Percentiles rank a stretch among this genome's conserved stretches.
Conservation (phyloP, 495 filamentous ascomycete species). For the Clavariopsis aquatica region DNA sequence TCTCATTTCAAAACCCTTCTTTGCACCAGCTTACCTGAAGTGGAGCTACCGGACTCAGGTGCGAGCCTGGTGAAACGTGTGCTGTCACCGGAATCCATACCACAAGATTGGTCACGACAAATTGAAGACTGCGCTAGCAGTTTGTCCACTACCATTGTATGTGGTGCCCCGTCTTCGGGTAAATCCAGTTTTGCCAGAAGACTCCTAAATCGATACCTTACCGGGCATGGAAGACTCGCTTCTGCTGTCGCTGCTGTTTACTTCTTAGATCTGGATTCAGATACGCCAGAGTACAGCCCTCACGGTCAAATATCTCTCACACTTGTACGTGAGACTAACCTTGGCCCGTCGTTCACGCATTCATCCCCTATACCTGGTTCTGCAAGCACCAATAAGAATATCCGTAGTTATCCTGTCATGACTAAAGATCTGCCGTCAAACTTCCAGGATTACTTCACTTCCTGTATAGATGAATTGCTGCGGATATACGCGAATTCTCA, state of each 20-base stretch:
- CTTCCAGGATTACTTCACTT: constrained; percentile 69
- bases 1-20: too few species aligned
- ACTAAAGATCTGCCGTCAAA: constrained; percentile 67
- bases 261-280: constrained; percentile 80
- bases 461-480: constrained; percentile 68
- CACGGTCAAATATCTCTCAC: constrained; percentile 76
- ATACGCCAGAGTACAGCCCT: constrained; percentile 77
- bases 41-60: constrained; percentile 15
- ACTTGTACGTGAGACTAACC: constrained; percentile 61
- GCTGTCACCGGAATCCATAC: constrained; percentile 40
- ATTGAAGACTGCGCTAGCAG: constrained; percentile 48
- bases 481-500: constrained; percentile 57
- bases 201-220: constrained; percentile 74
- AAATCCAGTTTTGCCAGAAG: constrained; percentile 83
- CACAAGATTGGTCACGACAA: constrained; percentile 26
- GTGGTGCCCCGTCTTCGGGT: constrained; percentile 79
- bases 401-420: constrained; percentile 74
- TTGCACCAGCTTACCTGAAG: neutral
- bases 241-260: constrained; percentile 48
- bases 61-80: constrained; percentile 26
- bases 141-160: constrained; percentile 59
- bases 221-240: constrained; percentile 36
- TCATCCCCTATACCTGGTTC: constrained; percentile 47
- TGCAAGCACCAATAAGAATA: constrained; percentile 40
- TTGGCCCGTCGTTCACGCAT: constrained; percentile 76